Percentiles rank a stretch among this genome's conserved stretches.
Conservation (phyloP, 169 alveolate genomes). For the Plasmodium reichenowi region DNA sequence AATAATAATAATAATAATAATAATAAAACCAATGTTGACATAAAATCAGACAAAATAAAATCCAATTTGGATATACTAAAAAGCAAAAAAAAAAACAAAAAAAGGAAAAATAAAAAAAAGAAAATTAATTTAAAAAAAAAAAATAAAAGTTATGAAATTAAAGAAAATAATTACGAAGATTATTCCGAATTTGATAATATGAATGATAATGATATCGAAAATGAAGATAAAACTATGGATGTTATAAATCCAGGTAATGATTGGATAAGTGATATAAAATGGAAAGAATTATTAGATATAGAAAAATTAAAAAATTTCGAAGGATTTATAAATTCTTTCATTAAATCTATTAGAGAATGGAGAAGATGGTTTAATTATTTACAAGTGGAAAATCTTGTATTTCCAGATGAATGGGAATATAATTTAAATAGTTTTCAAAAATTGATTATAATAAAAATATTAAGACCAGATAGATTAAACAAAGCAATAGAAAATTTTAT, state of each 20-base stretch:
- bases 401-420: conserved; percentile 79
- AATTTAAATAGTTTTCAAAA: conserved; percentile 75
- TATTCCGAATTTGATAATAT: conserved; percentile 22
- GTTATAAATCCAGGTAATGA: conserved; percentile 73
- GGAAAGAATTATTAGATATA: conserved; percentile 59
- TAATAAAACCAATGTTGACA: no score
- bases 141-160: conserved; percentile 14
- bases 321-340: conserved; percentile 72
- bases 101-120: conserved; percentile 21
- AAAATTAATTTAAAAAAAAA: conserved; percentile 26
- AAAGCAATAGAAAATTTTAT: conserved; percentile 72
- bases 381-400: conserved; percentile 62
- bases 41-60: no score
- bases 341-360: conserved; percentile 78
- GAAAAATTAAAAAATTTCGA: conserved; percentile 73
- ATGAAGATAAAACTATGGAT: conserved; percentile 36
- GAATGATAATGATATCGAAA: conserved; percentile 13
- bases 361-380: conserved; percentile 75
- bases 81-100: conserved; percentile 25
- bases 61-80: no score
- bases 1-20: no score
- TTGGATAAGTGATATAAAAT: conserved; percentile 73
- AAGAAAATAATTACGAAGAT: conserved; percentile 19
- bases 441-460: conserved; percentile 68
- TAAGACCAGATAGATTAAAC: conserved; percentile 76